Evolutionary conservation across 1,139 yeast species (phyloP), one percentile per base, ranked within the genome.

Genomic region (Hansenula sp.): DNA sequence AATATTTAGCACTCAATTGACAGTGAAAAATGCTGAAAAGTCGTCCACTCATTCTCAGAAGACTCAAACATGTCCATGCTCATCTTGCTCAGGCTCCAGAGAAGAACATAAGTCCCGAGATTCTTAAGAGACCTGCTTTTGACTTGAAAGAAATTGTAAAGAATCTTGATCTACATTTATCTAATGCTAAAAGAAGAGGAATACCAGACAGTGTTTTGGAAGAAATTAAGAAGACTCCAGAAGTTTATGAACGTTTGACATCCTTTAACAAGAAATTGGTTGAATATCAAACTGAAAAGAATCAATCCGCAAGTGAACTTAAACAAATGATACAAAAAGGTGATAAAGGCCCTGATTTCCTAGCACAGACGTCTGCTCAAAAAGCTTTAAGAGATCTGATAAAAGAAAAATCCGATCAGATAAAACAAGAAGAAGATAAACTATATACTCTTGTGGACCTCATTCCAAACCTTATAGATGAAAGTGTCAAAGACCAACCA

Each of bases 401-500:
- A 18, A 58, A 60, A 11, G 57, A 55, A 1, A 53, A 70, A 19
- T 77, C 78, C 42, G 43, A 45, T 2, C 51, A 55, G 17, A 51
- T 75, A 12, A 59, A 60, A 21, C 60, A 61, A 0, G 51, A 67
- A 18, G 79, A 75, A 46, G 45, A 56, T 1, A 56, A 61, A 17
- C 60, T 81, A 1, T 60, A 62, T 33, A 34, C 50, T 1, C 59
- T 61, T 29, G 72, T 79, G 1, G 83, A 79, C 19, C 59, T 73
- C 0, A 63, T 89, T 13, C 97, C 97, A 0, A 89, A 89, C 52
- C 58, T 76, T 29, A 62, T 87, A 1, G 82, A 79, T 42, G 61
- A 71, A 0, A 50, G 69, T 0, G 85, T 78, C 0, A 73, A 75
- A 0, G 45, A 54, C 1, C 66, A 70, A 20, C 80, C 78, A 25